phyloP scores from a whole-genome alignment of 345 rosid species.

The Gossypium sturtianum region DNA sequence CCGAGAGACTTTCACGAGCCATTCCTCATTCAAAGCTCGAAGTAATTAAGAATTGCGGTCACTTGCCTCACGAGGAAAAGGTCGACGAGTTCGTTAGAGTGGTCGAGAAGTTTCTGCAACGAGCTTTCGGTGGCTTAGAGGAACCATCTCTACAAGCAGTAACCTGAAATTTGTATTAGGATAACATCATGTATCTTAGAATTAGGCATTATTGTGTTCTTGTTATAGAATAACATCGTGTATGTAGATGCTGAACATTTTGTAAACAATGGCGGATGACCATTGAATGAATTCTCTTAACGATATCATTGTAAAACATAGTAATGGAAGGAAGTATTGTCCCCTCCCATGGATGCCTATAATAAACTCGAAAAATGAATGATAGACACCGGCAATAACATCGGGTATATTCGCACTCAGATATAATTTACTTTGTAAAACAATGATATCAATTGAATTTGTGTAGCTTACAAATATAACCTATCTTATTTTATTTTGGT shows the following conservation, averaged over 20 bases:
- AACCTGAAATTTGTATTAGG: constrained; percentile 2
- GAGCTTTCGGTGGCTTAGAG: constrained; percentile 36
- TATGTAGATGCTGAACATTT: not conserved
- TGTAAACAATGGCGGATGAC: not conserved
- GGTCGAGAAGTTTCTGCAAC: constrained; percentile 48
- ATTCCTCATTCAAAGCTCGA: constrained; percentile 64
- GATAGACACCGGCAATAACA: no score
- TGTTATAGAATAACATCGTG: not conserved
- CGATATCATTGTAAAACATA: not conserved
- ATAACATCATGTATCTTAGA: not conserved
- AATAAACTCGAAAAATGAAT: no score
- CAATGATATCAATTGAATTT: no score
- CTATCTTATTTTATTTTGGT: no score
- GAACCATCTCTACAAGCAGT: constrained; percentile 25
- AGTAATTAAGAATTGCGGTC: constrained; percentile 76
- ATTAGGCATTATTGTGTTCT: not conserved
- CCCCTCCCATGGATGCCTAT: no score
- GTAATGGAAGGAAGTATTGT: no score
- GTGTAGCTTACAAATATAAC: no score
- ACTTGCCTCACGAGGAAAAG: constrained; percentile 86
- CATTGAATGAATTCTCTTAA: constrained; percentile 1
- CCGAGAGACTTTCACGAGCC: constrained; percentile 33
- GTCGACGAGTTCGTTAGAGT: constrained; percentile 34
- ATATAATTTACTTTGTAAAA: no score
- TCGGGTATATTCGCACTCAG: no score